Conservation (phyloP, 345 rosid species). For the Populus deltoides region DNA sequence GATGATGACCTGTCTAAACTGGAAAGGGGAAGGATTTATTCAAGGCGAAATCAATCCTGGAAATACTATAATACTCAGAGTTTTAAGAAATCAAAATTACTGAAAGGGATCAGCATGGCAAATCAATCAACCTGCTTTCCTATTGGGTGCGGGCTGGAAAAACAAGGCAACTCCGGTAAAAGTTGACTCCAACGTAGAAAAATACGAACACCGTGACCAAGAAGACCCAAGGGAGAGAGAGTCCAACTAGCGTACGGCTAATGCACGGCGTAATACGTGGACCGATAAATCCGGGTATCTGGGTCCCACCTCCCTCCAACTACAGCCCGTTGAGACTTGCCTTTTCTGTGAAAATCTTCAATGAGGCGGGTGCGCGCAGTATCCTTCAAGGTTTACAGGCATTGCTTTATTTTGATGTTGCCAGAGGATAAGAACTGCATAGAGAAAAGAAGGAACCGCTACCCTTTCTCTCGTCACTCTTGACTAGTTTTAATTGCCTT, state of each 20-base stretch:
- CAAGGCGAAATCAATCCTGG: too few relatives aligned
- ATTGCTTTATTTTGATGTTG: neutral
- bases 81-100: neutral
- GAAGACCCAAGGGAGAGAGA: neutral
- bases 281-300: constrained; percentile 40
- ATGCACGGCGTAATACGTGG: constrained; percentile 54
- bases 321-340: neutral
- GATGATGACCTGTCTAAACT: too few relatives aligned
- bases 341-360: constrained; percentile 4
- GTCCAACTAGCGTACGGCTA: constrained; percentile 36
- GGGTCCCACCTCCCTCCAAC: constrained; percentile 1
- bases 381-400: too few relatives aligned
- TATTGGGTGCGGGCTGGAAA: neutral
- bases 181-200: neutral
- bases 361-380: neutral
- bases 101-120: neutral
- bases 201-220: neutral
- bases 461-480: too few relatives aligned
- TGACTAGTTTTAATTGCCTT: too few relatives aligned
- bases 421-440: neutral
- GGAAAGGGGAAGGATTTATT: too few relatives aligned
- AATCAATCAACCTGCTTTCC: neutral
- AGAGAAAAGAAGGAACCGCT: too few relatives aligned
- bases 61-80: too few relatives aligned
- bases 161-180: neutral